Evolutionary conservation across 2,329 filamentous ascomycete genomes (phyloP).

Genomic region (Paecilomyces niveus): DNA sequence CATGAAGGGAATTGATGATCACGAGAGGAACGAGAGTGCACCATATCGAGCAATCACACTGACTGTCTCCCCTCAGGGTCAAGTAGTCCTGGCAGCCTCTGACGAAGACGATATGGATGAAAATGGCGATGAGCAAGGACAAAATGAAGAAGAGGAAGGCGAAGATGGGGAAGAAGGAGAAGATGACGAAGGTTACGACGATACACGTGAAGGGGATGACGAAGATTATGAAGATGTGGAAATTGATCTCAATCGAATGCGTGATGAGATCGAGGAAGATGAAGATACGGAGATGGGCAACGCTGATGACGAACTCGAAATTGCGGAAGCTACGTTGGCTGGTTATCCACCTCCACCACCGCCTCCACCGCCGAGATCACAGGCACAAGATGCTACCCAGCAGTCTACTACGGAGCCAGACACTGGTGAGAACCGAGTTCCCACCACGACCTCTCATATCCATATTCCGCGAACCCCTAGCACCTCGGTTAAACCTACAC

Average conservation of each 20-base stretch:
- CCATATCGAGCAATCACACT: conserved; percentile 33
- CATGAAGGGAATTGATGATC: conserved; percentile 73
- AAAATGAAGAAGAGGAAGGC: conserved; percentile 22
- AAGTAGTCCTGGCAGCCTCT: conserved; percentile 35
- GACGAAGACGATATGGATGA: conserved; percentile 39
- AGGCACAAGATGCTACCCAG: conserved; percentile 9
- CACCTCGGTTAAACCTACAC: conserved; percentile 32
- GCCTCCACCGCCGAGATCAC: conserved; percentile 40
- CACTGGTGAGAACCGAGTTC: conserved; percentile 9
- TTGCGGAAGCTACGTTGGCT: conserved; percentile 69
- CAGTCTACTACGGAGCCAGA: conserved; percentile 9
- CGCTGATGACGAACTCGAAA: conserved; percentile 62
- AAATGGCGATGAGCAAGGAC: conserved; percentile 20
- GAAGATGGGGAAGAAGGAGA: conserved; percentile 34
- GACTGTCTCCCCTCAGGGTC: conserved; percentile 34
- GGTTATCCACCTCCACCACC: conserved; percentile 63
- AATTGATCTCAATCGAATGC: conserved; percentile 14
- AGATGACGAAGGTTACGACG: conserved; percentile 41
- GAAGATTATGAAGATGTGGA: conserved; percentile 17
- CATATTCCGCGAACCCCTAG: conserved; percentile 79
- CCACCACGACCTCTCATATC: conserved; percentile 29
- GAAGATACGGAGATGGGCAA: conserved; percentile 47
- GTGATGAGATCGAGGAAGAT: conserved; percentile 23
- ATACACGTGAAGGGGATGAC: conserved; percentile 33
- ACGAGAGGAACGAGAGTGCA: conserved; percentile 56